Evolutionary conservation across 495 filamentous ascomycete species (phyloP), one percentile per base, ranked within the genome.

Genomic region (Penicillium taxi): DNA sequence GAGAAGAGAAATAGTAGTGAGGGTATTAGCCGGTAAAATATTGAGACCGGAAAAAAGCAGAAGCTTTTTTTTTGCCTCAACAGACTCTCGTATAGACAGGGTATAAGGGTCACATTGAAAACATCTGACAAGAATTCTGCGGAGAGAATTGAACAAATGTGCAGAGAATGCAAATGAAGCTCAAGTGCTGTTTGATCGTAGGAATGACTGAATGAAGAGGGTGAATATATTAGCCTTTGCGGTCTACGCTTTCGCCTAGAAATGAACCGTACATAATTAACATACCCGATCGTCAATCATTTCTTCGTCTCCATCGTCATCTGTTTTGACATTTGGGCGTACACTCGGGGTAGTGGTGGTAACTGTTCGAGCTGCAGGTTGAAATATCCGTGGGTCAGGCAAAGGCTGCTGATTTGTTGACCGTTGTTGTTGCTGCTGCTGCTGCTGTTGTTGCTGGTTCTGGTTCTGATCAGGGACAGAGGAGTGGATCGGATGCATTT

Each of bases 271-370:
- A 52, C 44, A 41, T 40, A 40, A 42, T 48, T 21, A 48, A 74
- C 78, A 68, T 74, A 85, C 82, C 69, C 80, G 74, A 50, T 80
- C 79, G 56, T 86, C 60, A 26, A 81, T 74, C 69, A 88, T 79
- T 21, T 76, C 73, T 51, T 73, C 69, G 38, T 78, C 75, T 40
- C 70, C 69, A 34, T 79, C 69, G 22, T 80, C 57, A 25, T 64
- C 63, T 8, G 81, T 80, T 23, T 63, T 61, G 15, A 72, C 53
- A 36, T 63, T 73, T 11, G 66, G 69, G 6, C 61, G 48, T 26
- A 47, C 59, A 35, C 78, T 61, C 18, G 74, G 59, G 14, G 74
- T 78, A n/a, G 73, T 70, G 35, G 73, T 73, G 9, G 84, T 87
- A 45, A 77, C 67, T 11, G 81, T 72, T 26, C 82, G 66, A 15